Evolutionary conservation across 805 yeast genomes (phyloP).

Genomic region (Candida fluviatilis): DNA sequence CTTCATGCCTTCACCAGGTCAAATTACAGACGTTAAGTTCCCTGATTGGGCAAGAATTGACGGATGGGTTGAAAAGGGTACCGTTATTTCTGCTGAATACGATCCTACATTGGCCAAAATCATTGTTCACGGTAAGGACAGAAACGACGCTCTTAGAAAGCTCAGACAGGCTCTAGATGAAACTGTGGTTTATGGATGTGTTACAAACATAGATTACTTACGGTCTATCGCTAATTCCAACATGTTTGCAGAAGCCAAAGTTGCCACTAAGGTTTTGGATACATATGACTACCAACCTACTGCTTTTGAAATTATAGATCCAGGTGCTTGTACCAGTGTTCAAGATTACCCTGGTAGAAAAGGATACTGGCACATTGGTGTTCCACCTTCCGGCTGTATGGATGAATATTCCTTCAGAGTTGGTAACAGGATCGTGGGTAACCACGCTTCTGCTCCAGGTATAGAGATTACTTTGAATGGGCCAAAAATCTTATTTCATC

Average conservation of each 20-base stretch:
- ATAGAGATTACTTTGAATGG: constrained; percentile 86
- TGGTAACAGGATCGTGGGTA: constrained; percentile 90
- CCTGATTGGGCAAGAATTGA: constrained; percentile 93
- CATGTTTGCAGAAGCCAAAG: constrained; percentile 80
- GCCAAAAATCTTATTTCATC: constrained; percentile 82
- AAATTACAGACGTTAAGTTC: constrained; percentile 75
- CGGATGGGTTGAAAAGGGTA: constrained; percentile 90
- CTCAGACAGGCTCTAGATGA: constrained; percentile 79
- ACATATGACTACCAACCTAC: constrained; percentile 72
- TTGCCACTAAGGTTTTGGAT: constrained; percentile 86
- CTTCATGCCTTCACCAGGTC: constrained; percentile 96
- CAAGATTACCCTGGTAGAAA: constrained; percentile 96
- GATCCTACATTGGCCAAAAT: constrained; percentile 96
- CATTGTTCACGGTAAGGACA: constrained; percentile 87
- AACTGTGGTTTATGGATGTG: constrained; percentile 84
- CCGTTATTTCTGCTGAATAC: constrained; percentile 84
- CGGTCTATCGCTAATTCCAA: constrained; percentile 77
- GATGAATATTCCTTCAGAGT: constrained; percentile 85
- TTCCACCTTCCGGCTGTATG: constrained; percentile 99
- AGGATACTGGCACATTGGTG: constrained; percentile 88
- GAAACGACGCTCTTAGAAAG: constrained; percentile 77
- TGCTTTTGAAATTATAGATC: constrained; percentile 74
- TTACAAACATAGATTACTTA: constrained; percentile 86
- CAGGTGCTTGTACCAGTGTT: constrained; percentile 84
- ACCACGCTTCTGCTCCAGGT: constrained; percentile 77